A percentile compares a stretch with the other conserved stretches of the same genome.
Evolutionary conservation across 352 stramenopile species (phyloP).

Genomic region (Phytophthora hibernalis): DNA sequence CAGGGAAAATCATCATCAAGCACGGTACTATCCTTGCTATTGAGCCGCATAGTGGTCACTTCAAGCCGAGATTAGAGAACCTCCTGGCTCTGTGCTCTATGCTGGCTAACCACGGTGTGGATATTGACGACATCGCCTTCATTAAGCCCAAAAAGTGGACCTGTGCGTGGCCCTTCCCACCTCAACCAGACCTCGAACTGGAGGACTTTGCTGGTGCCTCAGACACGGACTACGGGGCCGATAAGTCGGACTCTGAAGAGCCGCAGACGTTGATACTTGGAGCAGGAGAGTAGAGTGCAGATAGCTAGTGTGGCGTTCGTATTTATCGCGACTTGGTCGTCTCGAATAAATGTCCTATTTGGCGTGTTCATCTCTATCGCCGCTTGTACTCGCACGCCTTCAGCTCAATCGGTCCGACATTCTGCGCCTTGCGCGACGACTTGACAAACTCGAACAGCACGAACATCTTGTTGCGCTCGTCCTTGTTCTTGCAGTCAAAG

Average conservation of each 20-base stretch:
- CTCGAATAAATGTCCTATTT: slow-evolving; percentile 27
- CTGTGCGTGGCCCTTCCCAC: slow-evolving; percentile 63
- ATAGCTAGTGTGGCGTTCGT: slow-evolving; percentile 22
- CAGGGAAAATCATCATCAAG: slow-evolving; percentile 71
- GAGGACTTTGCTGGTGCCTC: slow-evolving; percentile 48
- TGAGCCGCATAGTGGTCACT: slow-evolving; percentile 80
- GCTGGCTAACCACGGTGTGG: slow-evolving; percentile 44
- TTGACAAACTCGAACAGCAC: slow-evolving; percentile 87
- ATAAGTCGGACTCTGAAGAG: slow-evolving; percentile 55
- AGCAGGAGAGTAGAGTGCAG: slow-evolving; percentile 17
- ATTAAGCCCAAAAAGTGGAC: slow-evolving; percentile 78
- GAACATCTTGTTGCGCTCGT: slow-evolving; percentile 90
- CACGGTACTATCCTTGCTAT: slow-evolving; percentile 64
- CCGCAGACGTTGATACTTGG: slow-evolving; percentile 20
- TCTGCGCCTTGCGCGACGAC: slow-evolving; percentile 54
- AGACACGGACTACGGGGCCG: slow-evolving; percentile 52
- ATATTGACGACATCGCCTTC: slow-evolving; percentile 55
- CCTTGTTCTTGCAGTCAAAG: slow-evolving; percentile 75
- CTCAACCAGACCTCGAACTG: slow-evolving; percentile 43
- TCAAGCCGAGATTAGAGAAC: slow-evolving; percentile 65
- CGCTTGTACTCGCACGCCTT: slow-evolving; percentile 90
- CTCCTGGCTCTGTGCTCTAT: slow-evolving; percentile 54
- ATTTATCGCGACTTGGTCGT: slow-evolving; percentile 31
- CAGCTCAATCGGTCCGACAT: slow-evolving; percentile 65
- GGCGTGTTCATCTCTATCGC: slow-evolving; percentile 43